Conservation (phyloP, 208 protist genomes). For the Perkinsela sp. region DNA sequence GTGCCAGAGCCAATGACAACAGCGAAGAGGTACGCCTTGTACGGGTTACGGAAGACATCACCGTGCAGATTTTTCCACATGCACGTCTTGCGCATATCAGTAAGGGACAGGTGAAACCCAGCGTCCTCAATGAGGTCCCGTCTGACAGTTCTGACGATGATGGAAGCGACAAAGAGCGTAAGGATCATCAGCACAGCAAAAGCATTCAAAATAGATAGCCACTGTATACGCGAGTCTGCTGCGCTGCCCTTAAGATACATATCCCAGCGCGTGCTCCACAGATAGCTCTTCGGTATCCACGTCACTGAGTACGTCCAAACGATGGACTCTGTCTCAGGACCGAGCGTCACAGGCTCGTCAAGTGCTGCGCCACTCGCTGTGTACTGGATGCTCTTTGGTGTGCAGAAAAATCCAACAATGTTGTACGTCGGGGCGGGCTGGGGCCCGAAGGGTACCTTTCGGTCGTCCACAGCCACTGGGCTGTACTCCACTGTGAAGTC, state of each 20-base stretch:
- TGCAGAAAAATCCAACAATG: conserved; percentile 17
- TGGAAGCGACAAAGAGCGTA: conserved; percentile 68
- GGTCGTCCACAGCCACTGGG: neutral
- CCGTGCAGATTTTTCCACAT: conserved; percentile 88
- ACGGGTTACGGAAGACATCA: conserved; percentile 81
- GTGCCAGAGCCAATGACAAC: conserved; percentile 69
- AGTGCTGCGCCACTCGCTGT: neutral
- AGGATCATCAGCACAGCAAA: conserved; percentile 78
- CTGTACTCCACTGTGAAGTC: conserved; percentile 17
- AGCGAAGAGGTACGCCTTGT: conserved; percentile 33
- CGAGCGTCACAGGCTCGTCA: conserved; percentile 3
- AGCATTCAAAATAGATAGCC: conserved; percentile 80
- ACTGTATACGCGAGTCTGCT: conserved; percentile 52
- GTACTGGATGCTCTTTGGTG: conserved; percentile 3
- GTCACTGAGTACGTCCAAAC: conserved; percentile 56
- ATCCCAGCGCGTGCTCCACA: conserved; percentile 89
- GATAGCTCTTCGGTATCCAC: conserved; percentile 25
- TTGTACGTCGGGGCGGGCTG: conserved; percentile 3
- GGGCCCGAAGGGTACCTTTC: conserved; percentile 1
- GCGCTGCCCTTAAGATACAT: conserved; percentile 59
- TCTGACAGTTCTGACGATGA: conserved; percentile 78
- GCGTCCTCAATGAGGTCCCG: conserved; percentile 81
- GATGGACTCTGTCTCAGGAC: conserved; percentile 5
- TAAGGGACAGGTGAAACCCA: conserved; percentile 1
- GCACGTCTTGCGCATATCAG: conserved; percentile 5